These are phyloP conservation scores for Aspergillus brasiliensis DNA, from an alignment of 2,329 filamentous ascomycete species.

Conservation along the genomic window DNA sequence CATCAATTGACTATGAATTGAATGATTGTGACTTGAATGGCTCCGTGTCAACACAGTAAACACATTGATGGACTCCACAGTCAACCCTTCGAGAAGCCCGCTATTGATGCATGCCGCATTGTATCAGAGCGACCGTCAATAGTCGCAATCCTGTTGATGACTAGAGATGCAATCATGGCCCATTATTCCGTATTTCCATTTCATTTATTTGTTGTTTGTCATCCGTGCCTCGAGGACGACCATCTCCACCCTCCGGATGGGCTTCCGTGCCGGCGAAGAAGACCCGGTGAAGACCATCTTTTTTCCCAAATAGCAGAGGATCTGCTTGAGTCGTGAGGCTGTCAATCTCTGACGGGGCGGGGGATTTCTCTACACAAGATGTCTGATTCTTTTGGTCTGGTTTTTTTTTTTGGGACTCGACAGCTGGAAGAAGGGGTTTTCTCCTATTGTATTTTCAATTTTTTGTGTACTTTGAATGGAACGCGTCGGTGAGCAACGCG, in stretches of 20 bases:
- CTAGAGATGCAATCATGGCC: too few species aligned
- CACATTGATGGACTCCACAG: not conserved
- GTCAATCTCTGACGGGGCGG: slow-evolving; percentile 2
- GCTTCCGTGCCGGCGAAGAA: not conserved
- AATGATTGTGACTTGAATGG: too few species aligned
- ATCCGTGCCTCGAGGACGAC: not conserved
- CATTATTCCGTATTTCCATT: too few species aligned
- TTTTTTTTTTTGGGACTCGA: too few species aligned
- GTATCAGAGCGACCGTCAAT: not conserved
- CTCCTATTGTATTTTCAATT: too few species aligned
- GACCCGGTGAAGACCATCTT: not conserved
- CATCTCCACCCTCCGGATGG: not conserved
- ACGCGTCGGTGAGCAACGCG: too few species aligned
- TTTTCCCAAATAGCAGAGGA: not conserved
- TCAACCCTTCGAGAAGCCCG: not conserved
- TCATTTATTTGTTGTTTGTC: not conserved
- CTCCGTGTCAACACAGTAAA: too few species aligned
- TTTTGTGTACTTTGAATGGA: too few species aligned
- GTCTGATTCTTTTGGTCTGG: not conserved
- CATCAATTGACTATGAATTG: too few species aligned
- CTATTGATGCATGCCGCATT: not conserved
- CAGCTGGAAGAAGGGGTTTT: too few species aligned
- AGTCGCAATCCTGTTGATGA: not conserved
- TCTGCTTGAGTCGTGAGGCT: not conserved
- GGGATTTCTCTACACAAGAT: not conserved